phyloP scores from a whole-genome alignment of 805 yeast species.

The Myxozyma kluyveri region DNA sequence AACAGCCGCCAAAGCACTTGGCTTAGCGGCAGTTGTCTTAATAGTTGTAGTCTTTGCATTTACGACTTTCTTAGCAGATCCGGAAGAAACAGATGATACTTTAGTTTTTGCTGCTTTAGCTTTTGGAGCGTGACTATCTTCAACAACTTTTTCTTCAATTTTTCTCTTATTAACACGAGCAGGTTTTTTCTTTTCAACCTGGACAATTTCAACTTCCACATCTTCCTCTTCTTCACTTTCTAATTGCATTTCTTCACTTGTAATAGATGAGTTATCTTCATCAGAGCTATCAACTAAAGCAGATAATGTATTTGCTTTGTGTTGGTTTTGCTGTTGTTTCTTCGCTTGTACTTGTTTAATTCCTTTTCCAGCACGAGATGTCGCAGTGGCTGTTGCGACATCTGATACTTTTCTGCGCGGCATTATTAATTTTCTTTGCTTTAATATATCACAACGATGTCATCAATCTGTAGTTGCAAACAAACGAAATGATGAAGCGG shows the following conservation, averaged over 20 bases:
- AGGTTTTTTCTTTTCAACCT: neutral
- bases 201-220: neutral
- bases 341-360: no score
- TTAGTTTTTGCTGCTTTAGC: neutral
- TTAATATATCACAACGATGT: no score
- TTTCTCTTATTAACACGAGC: neutral
- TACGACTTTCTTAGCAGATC: neutral
- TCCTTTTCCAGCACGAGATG: neutral
- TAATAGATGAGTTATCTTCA: neutral
- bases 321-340: neutral
- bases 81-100: no score
- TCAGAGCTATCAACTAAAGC: slow-evolving; percentile 12
- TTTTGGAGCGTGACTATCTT: neutral
- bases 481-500: no score
- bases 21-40: neutral
- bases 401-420: no score
- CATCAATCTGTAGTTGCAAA: no score
- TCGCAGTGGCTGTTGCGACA: neutral
- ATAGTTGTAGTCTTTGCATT: slow-evolving; percentile 1
- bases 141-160: neutral
- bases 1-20: neutral
- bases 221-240: neutral
- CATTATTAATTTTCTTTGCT: no score
- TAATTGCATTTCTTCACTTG: no score
- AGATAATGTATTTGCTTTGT: slow-evolving; percentile 1